A percentile compares a stretch with the other conserved stretches of the same genome.
phyloP scores from a whole-genome alignment of 208 protist species.

The Wallacemonas rigidus region DNA sequence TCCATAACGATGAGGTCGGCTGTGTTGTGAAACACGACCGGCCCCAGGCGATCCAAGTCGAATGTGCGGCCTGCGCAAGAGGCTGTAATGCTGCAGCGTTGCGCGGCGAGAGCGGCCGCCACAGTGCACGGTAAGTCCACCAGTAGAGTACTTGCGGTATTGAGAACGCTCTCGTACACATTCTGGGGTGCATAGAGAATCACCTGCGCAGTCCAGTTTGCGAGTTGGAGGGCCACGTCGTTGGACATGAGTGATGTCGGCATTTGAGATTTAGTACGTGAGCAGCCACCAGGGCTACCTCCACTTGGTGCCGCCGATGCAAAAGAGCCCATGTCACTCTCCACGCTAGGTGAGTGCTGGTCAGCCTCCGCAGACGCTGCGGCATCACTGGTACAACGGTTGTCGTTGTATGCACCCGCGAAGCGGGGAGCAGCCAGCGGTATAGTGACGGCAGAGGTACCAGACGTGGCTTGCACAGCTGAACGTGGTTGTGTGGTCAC shows the following conservation, averaged over 20 bases:
- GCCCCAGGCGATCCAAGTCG: conserved; percentile 42
- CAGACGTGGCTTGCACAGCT: not conserved
- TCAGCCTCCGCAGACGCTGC: not conserved
- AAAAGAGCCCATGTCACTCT: conserved; percentile 7
- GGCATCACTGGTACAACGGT: not conserved
- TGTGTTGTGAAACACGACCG: conserved; percentile 46
- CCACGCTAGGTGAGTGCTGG: conserved; percentile 6
- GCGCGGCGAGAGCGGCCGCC: conserved; percentile 1
- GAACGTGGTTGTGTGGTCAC: not conserved
- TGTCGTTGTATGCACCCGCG: no score
- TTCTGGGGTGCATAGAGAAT: conserved; percentile 20
- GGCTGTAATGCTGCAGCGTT: not conserved
- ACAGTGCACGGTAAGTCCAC: conserved; percentile 21
- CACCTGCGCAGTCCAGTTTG: conserved; percentile 20
- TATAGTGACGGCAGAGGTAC: no score
- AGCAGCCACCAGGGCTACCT: no score
- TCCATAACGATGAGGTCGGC: conserved; percentile 48
- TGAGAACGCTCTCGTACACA: conserved; percentile 23
- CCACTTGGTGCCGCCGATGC: not conserved
- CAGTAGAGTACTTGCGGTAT: not conserved
- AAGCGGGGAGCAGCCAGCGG: no score
- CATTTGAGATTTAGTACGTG: no score
- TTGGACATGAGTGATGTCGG: not conserved
- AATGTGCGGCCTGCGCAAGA: conserved; percentile 19
- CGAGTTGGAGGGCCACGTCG: conserved; percentile 18